Conservation (phyloP, 1,284 basidiomycete genomes). For the Austropuccinia psidii region DNA sequence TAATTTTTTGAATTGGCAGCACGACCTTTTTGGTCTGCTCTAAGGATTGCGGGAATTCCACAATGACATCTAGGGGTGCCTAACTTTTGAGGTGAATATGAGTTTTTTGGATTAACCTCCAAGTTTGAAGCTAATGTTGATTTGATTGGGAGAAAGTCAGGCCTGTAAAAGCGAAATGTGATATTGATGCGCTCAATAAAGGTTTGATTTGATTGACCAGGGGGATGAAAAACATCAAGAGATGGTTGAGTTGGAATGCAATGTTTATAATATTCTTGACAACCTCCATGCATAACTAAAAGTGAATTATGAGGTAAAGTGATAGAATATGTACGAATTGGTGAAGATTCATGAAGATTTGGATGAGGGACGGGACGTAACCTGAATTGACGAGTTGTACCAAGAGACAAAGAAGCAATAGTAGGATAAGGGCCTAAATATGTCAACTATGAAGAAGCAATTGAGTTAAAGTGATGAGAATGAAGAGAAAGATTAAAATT, state of each 20-base stretch:
- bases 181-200: conserved; percentile 39
- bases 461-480: too few relatives aligned
- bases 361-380: conserved; percentile 59
- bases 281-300: conserved; percentile 83
- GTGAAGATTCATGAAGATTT: conserved; percentile 47
- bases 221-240: conserved; percentile 67
- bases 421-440: conserved; percentile 85
- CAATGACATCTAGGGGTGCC: conserved; percentile 62
- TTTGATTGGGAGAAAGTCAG: conserved; percentile 58
- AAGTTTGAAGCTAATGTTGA: background rate
- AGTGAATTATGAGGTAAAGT: conserved; percentile 77
- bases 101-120: too few relatives aligned
- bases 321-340: conserved; percentile 69
- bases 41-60: conserved; percentile 63
- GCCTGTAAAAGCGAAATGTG: conserved; percentile 59
- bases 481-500: background rate
- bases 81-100: conserved; percentile 39
- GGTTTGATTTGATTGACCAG: conserved; percentile 37
- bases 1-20: conserved; percentile 35
- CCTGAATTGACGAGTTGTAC: conserved; percentile 51
- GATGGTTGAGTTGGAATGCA: conserved; percentile 65
- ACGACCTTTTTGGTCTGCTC: conserved; percentile 50
- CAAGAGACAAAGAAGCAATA: conserved; percentile 86
- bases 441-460: conserved; percentile 53
- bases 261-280: conserved; percentile 82